Evolutionary conservation across 169 alveolate genomes (phyloP).

Genomic region (Plasmodium gaboni): DNA sequence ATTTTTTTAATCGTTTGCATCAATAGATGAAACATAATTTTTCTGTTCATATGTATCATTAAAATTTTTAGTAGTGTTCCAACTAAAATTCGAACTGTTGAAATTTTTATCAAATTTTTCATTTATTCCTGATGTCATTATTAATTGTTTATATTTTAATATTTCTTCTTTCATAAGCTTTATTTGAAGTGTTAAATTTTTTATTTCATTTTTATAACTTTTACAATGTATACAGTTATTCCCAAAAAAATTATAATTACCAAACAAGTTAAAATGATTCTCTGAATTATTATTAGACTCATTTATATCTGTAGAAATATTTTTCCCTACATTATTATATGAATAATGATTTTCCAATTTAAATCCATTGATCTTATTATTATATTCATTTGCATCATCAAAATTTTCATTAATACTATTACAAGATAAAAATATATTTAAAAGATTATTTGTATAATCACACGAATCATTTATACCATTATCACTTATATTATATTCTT

Average conservation of each 20-base stretch:
- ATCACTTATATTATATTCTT: conserved; percentile 7
- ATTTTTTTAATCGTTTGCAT: conserved; percentile 32
- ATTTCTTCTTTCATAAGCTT: conserved; percentile 45
- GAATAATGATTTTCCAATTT: conserved; percentile 3
- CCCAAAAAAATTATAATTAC: conserved; percentile 56
- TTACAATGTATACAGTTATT: conserved; percentile 54
- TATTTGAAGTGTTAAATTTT: conserved; percentile 43
- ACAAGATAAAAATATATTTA: conserved; percentile 67
- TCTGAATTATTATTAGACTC: conserved; percentile 33
- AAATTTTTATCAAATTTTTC: conserved; percentile 19
- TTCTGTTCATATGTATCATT: conserved; percentile 17
- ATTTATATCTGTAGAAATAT: conserved; percentile 18
- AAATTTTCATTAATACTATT: conserved; percentile 72
- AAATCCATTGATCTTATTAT: conserved; percentile 7
- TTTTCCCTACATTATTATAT: conserved; percentile 20
- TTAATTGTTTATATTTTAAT: conserved; percentile 29
- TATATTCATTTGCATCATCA: conserved; percentile 24
- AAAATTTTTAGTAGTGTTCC: conserved; percentile 22
- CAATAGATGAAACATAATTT: conserved; percentile 34
- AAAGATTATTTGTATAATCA: conserved; percentile 61
- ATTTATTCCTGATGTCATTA: conserved; percentile 43
- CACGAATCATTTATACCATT: conserved; percentile 30
- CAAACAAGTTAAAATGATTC: conserved; percentile 37
- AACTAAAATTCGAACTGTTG: conserved; percentile 24
- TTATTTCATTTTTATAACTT: conserved; percentile 64